Evolutionary conservation across 768 basidiomycete species (phyloP), one percentile per base, ranked within the genome.

Genomic region (Lactifluus hygrophoroides): DNA sequence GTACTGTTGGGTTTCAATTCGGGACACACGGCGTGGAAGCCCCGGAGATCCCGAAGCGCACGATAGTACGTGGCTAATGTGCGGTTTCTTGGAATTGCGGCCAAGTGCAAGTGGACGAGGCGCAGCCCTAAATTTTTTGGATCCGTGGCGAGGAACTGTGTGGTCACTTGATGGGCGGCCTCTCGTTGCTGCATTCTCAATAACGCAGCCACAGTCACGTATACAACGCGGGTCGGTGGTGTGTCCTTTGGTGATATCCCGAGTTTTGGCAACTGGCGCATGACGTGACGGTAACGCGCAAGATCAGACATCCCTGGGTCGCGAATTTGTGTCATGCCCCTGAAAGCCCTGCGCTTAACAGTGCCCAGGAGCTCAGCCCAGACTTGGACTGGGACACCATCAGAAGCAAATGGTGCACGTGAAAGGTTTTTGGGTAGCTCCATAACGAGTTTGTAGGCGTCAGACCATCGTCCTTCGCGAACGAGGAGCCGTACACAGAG

Each of bases 351-450:
- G 51, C 71, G 69, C 54, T 75, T 76, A 60, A 69, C 65, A 17
- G 74, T 72, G 47, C 75, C 74, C 63, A 81, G 78, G 62, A 88
- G 79, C 61, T 88, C 85, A 44, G 81, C 57, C 85, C 84, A 87
- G 51, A 88, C 68, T 4, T 70, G 66, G 27, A 81, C 71, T 27
- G 77, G 79, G 23, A 57, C 30, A n/a, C 49, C 44, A 23, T 45
- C 52, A 19, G 49, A 44, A 50, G n/a, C 40, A 48, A 50, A 56
- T 3, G 40, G 56, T 13, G 57, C 45, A n/a, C 50, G 46, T 17
- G 42, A 13, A n/a, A 5, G 40, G 9, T 37, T 47, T 21, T 42
- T 54, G 3, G 46, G 42, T 21, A 40, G 16, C 17, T 59, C 21
- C 40, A 54, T 35, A 11, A 56, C 55, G 21, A 56, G 51, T 3